Percentiles rank a stretch among this genome's conserved stretches.
phyloP scores from a whole-genome alignment of 2,329 filamentous ascomycete species.

The Nigrospora osmanthi region DNA sequence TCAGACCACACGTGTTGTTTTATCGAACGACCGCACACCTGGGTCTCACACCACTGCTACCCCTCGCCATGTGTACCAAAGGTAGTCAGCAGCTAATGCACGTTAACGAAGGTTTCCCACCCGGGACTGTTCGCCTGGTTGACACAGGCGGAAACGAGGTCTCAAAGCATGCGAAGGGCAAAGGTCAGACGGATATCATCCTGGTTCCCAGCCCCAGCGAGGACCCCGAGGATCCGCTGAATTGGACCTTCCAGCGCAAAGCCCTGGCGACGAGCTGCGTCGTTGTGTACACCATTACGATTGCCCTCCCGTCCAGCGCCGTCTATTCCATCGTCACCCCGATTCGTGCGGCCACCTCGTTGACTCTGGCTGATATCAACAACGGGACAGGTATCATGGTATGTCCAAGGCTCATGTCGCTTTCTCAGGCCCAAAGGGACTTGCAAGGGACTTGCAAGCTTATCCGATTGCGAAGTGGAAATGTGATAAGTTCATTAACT shows the following conservation, averaged over 20 bases:
- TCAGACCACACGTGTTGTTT: too few relatives aligned
- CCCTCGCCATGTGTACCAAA: not conserved
- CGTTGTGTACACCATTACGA: conserved; percentile 13
- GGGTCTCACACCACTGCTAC: too few relatives aligned
- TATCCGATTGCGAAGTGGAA: too few relatives aligned
- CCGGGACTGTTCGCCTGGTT: conserved; percentile 34
- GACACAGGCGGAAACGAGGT: conserved; percentile 19
- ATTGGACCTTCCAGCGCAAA: conserved; percentile 26
- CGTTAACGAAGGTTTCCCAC: conserved; percentile 9
- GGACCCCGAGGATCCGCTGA: conserved; percentile 30
- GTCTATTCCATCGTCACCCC: conserved; percentile 31
- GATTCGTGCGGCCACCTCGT: conserved; percentile 20
- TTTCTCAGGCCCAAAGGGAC: too few relatives aligned
- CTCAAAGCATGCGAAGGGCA: not conserved
- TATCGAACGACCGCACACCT: too few relatives aligned
- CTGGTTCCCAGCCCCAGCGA: conserved; percentile 24
- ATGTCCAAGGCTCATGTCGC: not conserved
- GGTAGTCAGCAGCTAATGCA: not conserved
- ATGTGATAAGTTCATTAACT: too few relatives aligned
- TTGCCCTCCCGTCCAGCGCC: conserved; percentile 18
- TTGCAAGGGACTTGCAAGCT: too few relatives aligned
- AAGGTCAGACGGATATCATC: conserved; percentile 27
- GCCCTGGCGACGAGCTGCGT: conserved; percentile 16
- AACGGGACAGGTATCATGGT: conserved; percentile 29
- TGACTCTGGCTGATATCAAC: conserved; percentile 27